These are phyloP conservation scores for Apiotrichum veenhuisii DNA, from an alignment of 1,284 basidiomycete species.

Conservation along the genomic window DNA sequence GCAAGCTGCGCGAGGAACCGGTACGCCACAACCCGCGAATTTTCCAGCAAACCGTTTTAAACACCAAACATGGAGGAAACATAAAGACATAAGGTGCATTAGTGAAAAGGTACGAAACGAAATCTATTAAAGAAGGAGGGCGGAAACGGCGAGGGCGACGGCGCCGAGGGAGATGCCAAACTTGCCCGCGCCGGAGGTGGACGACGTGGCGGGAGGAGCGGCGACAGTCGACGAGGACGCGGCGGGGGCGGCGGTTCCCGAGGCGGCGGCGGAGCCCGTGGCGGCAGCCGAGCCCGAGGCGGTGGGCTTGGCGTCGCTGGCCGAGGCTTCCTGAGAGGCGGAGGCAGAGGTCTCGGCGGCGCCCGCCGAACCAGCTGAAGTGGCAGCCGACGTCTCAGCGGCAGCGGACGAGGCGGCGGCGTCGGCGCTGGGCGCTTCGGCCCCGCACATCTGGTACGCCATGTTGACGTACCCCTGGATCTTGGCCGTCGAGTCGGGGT, in stretches of 20 bases:
- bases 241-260: neutral
- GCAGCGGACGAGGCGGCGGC: neutral
- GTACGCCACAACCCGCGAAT: no score
- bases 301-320: no score
- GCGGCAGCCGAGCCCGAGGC: neutral
- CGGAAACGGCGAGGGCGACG: neutral
- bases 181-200: neutral
- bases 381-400: neutral
- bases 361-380: neutral
- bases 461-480: conserved; percentile 11
- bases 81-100: neutral
- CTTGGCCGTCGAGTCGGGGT: conserved; percentile 6
- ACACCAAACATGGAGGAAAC: no score
- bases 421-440: neutral
- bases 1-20: no score
- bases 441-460: conserved; percentile 15
- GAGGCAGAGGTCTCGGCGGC: neutral
- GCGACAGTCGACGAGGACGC: neutral
- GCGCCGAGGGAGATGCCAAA: neutral
- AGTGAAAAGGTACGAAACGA: neutral
- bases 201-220: neutral
- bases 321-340: neutral
- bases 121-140: neutral
- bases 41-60: no score
- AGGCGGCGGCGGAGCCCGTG: neutral